Percentiles rank a stretch among this genome's conserved stretches.
Evolutionary conservation across 140 eudicot species (phyloP).

Genomic region (Anethum foeniculum): DNA sequence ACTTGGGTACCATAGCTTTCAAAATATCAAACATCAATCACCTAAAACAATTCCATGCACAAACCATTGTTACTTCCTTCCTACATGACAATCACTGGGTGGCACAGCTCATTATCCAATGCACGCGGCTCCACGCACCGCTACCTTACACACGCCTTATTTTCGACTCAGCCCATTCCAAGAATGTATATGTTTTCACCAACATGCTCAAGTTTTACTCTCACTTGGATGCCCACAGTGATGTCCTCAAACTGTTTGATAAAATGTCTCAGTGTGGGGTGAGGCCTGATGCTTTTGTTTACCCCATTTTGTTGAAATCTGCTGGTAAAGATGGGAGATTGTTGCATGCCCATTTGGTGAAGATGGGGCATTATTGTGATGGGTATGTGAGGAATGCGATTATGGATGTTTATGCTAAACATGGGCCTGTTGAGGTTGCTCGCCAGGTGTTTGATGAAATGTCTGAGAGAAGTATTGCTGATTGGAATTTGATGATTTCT

Average conservation of each 20-base stretch:
- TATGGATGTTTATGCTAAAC: slow-evolving; percentile 46
- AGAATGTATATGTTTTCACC: slow-evolving; percentile 46
- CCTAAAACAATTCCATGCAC: slow-evolving; percentile 54
- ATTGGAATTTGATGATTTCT: slow-evolving; percentile 68
- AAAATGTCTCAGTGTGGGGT: slow-evolving; percentile 32
- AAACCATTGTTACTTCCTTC: slow-evolving; percentile 39
- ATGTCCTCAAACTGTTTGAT: slow-evolving; percentile 34
- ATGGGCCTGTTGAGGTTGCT: slow-evolving; percentile 46
- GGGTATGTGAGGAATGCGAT: slow-evolving; percentile 48
- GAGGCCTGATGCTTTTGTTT: slow-evolving; percentile 48
- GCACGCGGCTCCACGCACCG: slow-evolving; percentile 69
- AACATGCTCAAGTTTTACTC: slow-evolving; percentile 58
- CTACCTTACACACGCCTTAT: slow-evolving; percentile 42
- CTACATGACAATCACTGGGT: slow-evolving; percentile 36
- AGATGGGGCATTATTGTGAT: slow-evolving; percentile 40
- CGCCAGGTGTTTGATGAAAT: slow-evolving; percentile 67
- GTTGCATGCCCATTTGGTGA: slow-evolving; percentile 48
- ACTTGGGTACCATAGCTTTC: not conserved
- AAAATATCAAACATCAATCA: slow-evolving; percentile 25
- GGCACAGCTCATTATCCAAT: slow-evolving; percentile 43
- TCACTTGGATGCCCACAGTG: slow-evolving; percentile 30
- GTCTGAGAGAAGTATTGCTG: slow-evolving; percentile 43
- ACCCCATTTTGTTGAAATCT: slow-evolving; percentile 56
- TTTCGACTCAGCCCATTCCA: slow-evolving; percentile 38
- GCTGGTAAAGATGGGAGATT: slow-evolving; percentile 30